A percentile compares a stretch with the other conserved stretches of the same genome.
Conservation (phyloP, 192 early-diverging fungal genomes). For the Borealophlyctis nickersoniae region DNA sequence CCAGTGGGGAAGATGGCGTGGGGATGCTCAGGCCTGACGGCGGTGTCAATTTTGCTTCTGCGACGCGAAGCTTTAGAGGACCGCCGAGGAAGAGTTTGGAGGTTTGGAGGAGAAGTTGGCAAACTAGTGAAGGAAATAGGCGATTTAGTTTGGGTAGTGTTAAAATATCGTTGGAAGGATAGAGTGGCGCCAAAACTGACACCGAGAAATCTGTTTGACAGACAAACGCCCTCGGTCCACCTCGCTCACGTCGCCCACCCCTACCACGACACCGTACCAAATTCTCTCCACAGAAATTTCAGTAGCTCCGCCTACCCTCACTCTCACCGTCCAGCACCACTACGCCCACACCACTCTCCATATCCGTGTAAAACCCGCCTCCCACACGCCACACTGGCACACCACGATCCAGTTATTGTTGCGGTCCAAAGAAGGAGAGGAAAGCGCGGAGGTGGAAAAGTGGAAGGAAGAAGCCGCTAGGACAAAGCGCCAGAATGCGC, state of each 20-base stretch:
- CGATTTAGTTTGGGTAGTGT: neutral
- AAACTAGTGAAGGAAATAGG: neutral
- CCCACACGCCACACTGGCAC: neutral
- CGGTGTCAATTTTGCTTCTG: too few species aligned
- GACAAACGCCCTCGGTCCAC: too few species aligned
- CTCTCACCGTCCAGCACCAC: neutral
- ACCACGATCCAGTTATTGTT: neutral
- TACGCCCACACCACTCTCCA: neutral
- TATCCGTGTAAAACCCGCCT: neutral
- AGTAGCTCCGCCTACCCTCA: neutral
- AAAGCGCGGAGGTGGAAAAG: too few species aligned
- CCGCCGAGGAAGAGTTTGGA: neutral
- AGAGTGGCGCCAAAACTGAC: too few species aligned
- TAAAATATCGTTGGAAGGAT: too few species aligned
- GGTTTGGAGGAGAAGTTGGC: neutral
- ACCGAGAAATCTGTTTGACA: too few species aligned
- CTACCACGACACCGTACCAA: neutral
- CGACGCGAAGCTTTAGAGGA: too few species aligned
- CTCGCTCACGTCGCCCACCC: neutral
- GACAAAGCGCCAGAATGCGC: neutral
- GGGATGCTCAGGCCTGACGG: too few species aligned
- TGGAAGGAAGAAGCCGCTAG: neutral
- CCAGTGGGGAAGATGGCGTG: neutral
- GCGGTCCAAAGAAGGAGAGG: neutral
- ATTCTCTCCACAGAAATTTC: neutral